Base-by-base conservation (phyloP, 345 rosid species). In the Citrus trifoliata region DNA sequence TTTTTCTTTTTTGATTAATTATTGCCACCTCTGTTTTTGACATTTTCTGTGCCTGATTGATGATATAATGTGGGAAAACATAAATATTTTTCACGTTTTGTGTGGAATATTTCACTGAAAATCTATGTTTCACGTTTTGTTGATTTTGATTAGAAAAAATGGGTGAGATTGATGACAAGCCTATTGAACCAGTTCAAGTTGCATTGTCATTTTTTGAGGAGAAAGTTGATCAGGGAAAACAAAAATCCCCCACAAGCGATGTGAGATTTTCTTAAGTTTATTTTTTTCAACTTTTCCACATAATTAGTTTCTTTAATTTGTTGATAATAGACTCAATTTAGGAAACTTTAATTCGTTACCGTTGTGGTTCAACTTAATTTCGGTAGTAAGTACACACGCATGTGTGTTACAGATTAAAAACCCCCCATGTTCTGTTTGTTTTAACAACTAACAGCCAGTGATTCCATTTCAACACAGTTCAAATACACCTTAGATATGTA, bases 111-210 rank as follows among this genome's bases (percentile, higher is more conserved):
- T 35, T 16, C 67, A 58, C 10, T 10, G 38, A n/a, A 7, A 67
- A 80, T 53, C 7, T 19, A 53, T 53, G 51, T 3, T 46, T 46
- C 51, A 13, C 51, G 51, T 46, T 46, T 18, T 16, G 58, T 53
- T 16, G 7, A 53, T 53, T 53, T 37, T 16, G 63, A 58, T 10
- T 4, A 58, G 35, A 5, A 67, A 80, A 62, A 0, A 88, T 84
- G 91, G 91, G 85, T 48, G 94, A 90, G 85, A 84, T 85, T 25
- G 89, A 88, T 74, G 85, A 89, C 67, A 90, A 81, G 53, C 80
- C 90, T 6, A 86, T 89, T 16, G 88, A 89, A 55, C 77, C 88
- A 2, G 92, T 89, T 46, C 91, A 90, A 80, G 88, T 84, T 2
- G 91, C 89, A 4, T 30, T 88, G 3, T 74, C 89, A 46, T 70